These are phyloP conservation scores for Cyclocybe aegerita DNA, from an alignment of 768 basidiomycete genomes.

Conservation along the genomic window DNA sequence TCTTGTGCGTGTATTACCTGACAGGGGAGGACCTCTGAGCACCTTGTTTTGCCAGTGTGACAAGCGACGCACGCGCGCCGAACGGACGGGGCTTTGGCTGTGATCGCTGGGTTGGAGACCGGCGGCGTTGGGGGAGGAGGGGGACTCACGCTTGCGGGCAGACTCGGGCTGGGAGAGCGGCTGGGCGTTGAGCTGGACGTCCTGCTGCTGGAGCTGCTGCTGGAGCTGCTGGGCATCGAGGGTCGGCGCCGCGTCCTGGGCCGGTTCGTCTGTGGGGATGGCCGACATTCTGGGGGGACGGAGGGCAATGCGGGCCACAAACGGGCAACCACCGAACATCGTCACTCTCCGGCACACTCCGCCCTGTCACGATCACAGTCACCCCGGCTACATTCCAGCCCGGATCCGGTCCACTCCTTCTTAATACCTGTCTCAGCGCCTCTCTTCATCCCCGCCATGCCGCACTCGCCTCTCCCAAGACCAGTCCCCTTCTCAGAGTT, in stretches of 20 bases:
- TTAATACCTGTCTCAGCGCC: conserved; percentile 1
- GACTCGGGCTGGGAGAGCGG: conserved; percentile 27
- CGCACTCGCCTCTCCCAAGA: conserved; percentile 41
- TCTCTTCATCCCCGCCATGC: conserved; percentile 15
- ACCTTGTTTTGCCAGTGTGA: conserved; percentile 81
- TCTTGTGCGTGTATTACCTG: conserved; percentile 46
- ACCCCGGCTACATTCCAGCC: conserved; percentile 9
- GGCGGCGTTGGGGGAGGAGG: conserved; percentile 6
- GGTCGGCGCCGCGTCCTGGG: conserved; percentile 44
- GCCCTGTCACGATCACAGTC: conserved; percentile 14
- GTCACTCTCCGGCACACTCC: conserved; percentile 19
- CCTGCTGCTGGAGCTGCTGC: conserved; percentile 42
- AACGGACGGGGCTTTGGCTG: conserved; percentile 81
- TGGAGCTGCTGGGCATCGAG: conserved; percentile 66
- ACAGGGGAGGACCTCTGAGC: conserved; percentile 80
- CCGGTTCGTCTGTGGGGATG: conserved; percentile 72
- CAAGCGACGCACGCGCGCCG: conserved; percentile 79
- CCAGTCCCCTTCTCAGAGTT: conserved; percentile 68
- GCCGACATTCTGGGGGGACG: conserved; percentile 58
- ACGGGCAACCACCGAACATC: conserved; percentile 23
- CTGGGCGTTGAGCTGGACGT: conserved; percentile 26
- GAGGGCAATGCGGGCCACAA: conserved; percentile 25
- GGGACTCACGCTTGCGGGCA: conserved; percentile 62
- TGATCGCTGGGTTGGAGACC: conserved; percentile 16
- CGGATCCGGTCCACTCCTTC: conserved; percentile 1